These are phyloP conservation scores for Ceratopteris richardii DNA, from an alignment of 75 land plant genomes.

Conservation along the genomic window DNA sequence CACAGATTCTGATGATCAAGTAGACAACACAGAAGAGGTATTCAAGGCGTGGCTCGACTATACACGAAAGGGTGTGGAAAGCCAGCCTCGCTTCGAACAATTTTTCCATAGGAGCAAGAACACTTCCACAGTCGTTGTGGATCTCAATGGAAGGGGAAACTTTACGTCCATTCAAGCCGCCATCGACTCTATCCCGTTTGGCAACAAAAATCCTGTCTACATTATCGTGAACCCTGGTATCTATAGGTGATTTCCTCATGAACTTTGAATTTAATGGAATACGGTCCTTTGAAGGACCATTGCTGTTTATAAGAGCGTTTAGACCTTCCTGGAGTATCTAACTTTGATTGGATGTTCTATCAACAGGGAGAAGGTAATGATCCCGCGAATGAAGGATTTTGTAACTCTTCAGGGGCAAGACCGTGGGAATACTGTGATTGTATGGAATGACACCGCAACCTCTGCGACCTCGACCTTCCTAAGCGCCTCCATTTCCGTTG, in stretches of 20 bases:
- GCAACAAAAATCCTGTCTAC: constrained; percentile 53
- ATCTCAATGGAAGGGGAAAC: constrained; percentile 51
- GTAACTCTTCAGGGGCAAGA: too few species aligned
- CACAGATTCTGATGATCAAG: neutral
- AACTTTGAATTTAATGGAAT: constrained; percentile 1
- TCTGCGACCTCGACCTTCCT: too few species aligned
- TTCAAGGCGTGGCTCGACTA: constrained; percentile 2
- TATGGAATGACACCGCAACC: too few species aligned
- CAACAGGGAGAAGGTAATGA: too few species aligned
- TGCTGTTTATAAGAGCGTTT: too few species aligned
- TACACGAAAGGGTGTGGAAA: neutral
- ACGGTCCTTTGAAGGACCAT: too few species aligned
- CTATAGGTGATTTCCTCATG: constrained; percentile 50
- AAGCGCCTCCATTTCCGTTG: too few species aligned
- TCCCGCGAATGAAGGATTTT: too few species aligned
- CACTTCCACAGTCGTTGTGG: constrained; percentile 30
- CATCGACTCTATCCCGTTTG: constrained; percentile 60
- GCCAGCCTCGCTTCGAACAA: neutral
- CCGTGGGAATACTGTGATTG: too few species aligned
- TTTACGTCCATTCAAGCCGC: constrained; percentile 68
- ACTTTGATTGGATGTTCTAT: too few species aligned
- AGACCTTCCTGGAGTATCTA: too few species aligned
- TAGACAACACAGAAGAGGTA: neutral
- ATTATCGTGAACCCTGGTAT: constrained; percentile 71
- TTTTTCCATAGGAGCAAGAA: constrained; percentile 4